Evolutionary conservation across 208 protist species (phyloP), one percentile per base, ranked within the genome.

Genomic region (Trypanosoma rangeli): DNA sequence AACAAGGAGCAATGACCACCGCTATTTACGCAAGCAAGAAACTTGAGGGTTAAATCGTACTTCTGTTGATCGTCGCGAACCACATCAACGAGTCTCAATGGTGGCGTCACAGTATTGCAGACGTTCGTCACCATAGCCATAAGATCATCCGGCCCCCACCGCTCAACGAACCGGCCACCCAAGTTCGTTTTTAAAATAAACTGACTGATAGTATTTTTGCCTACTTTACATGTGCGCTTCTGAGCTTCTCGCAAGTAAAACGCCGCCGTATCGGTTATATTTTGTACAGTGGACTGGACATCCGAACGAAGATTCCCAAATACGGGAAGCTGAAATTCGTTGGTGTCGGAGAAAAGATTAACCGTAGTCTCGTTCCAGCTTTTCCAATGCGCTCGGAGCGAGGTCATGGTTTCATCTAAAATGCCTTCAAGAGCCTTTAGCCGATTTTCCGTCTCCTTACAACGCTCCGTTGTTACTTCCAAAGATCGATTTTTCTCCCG

Each of bases 1-100:
- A 96, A 96, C 26, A 96, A 73, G 0, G 91, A 94, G 76, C 87
- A 96, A 73, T 96, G 87, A 10, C 91, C 86, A 33, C 91, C 91
- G 48, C 85, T 78, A 74, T 85, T 87, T 24, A 86, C 68, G 31
- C 75, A 87, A 49, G 73, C 74, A 5, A 96, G 58, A 64, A 93
- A 96, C 67, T 64, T 79, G 15, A 90, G 24, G 16, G 83, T 78
- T 5, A 94, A 37, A 59, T 73, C 73, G 33, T 93, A 73, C 62
- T 83, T 76, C 35, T 70, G 61, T 52, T 93, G 86, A 77, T 89
- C 81, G 55, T 84, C 78, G 57, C 84, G 83, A 53, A 88, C 63
- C 31, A 90, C 66, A 66, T 94, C 86, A 0, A 71, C 68, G 10
- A 93, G 49, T 62, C 79, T 78, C 24, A 94, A 76, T 16, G 90